Base-by-base conservation (phyloP, 2,329 filamentous ascomycete genomes). In the Remersonia thermophila region DNA sequence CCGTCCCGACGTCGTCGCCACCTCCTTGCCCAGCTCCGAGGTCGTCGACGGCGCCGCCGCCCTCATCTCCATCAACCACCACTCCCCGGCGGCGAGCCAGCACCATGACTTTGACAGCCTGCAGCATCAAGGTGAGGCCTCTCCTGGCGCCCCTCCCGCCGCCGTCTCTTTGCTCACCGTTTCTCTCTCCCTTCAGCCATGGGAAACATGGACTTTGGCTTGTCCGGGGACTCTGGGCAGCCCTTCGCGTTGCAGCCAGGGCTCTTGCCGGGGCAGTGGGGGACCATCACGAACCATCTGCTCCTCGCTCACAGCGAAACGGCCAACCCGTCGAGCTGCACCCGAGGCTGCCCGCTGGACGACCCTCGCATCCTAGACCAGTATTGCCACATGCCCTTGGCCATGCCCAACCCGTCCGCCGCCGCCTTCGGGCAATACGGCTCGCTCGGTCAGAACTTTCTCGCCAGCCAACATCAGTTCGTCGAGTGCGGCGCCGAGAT, bases 41-140 rank as follows among this genome's bases (percentile, higher is more conserved):
- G 46, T 51, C 3, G 50, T 47, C 27, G 46, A 47, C 32, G 50
- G 50, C 16, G 53, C 53, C 5, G 50, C 49, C 23, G 48, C 49
- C 11, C 45, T 52, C 32, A 45, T 51, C 30, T 52, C 51, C 28
- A 53, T 57, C 43, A 52, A 54, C 37, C 53, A 54, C 37, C 53
- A 57, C 25, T 41, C 40, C 8, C 43, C 46, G 5, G 48, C 43
- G 18, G 20, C 5, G 5, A 36, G 30, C 8, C 32, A 34, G n/a
- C 32, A 36, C 2, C 27, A 45, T 23, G 28, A 31, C 29, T 48
- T 42, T 23, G 20, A 23, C 36, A 20, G 15, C 13, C n/a, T 48
- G 18, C 44, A 41, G 16, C 38, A 43, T n/a, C 32, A 38, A 38
- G 37, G 44, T 47, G 32, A 45, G 43, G 8, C 25, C n/a, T 11